Conservation (phyloP, 805 yeast species). For the Wickerhamiella spandovensis region DNA sequence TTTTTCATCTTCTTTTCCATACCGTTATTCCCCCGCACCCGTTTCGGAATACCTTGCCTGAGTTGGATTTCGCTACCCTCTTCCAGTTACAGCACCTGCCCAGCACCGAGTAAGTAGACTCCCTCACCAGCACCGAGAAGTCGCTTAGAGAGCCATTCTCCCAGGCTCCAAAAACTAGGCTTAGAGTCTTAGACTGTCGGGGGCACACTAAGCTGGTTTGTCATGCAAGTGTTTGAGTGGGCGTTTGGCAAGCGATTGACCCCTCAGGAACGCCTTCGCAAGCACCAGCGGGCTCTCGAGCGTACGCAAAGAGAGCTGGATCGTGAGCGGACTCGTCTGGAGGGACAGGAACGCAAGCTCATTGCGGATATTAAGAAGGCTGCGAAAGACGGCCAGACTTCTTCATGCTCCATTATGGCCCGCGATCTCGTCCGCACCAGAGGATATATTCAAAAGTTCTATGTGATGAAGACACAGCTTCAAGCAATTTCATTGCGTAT, state of each 20-base stretch:
- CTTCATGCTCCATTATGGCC: conserved; percentile 89
- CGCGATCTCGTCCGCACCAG: conserved; percentile 86
- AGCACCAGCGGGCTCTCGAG: conserved; percentile 90
- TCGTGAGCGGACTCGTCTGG: conserved; percentile 74
- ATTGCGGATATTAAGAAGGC: conserved; percentile 76
- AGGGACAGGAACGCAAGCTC: conserved; percentile 82
- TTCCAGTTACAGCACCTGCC: too few relatives aligned
- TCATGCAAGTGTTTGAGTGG: conserved; percentile 74
- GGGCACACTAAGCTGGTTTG: not conserved
- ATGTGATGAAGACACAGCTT: conserved; percentile 83
- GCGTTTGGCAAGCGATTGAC: conserved; percentile 86
- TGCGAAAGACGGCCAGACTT: conserved; percentile 79
- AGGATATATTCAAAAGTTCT: conserved; percentile 71
- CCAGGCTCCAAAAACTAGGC: not conserved
- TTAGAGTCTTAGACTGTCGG: not conserved
- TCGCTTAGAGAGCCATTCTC: not conserved
- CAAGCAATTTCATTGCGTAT: conserved; percentile 89
- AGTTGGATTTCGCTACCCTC: too few relatives aligned
- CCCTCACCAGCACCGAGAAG: not conserved
- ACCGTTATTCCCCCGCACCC: too few relatives aligned
- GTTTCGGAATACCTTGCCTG: too few relatives aligned
- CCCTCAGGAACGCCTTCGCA: conserved; percentile 89
- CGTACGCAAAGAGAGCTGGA: conserved; percentile 88
- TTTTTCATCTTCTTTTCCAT: too few relatives aligned
- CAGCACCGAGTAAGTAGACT: too few relatives aligned